Evolutionary conservation across 805 yeast genomes (phyloP), one percentile per base, ranked within the genome.

Genomic region (Priceomyces medius): DNA sequence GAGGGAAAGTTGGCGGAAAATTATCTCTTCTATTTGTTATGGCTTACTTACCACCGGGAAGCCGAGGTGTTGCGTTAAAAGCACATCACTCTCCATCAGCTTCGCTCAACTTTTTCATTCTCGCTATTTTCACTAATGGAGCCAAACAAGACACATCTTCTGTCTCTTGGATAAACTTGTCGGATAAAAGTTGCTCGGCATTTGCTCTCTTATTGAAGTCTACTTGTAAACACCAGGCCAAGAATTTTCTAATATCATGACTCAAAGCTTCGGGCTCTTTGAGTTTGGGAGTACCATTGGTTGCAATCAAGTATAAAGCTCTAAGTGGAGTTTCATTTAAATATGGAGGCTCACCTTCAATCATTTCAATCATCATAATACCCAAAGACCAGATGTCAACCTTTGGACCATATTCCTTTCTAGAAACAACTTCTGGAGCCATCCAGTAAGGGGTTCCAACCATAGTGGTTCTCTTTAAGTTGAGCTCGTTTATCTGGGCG

Each of bases 401-500:
- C 60, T 93, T 90, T 36, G 95, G 93, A 26, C 95, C 99, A 59
- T 93, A 93, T 58, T 90, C 97, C 61, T 89, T 90, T 53, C 95
- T 80, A 14, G 90, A 81, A 20, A 93, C 97, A 40, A 93, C 97
- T 63, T 93, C 99, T 1, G 99, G 99, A 0, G 99, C 99, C 99
- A 93, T 93, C 99, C 99, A 93, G 62, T 93, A 93, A 10, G 99
- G 99, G 0, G 99, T 93, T 12, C 99, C 99, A 13, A 93, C 99
- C 96, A 93, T 88, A 3, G 99, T 93, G 3, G 96, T 89, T 61
- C 99, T 81, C 63, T 91, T 90, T 41, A 85, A 71, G 49, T 86
- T 85, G 41, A 57, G 47, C 42, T 58, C 66, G 45, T 64, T 66
- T 45, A 68, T 70, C 63, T 90, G 95, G 0, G 99, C 99, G 68